Base-by-base conservation (phyloP, 352 stramenopile species). In the Peronospora farinosa region DNA sequence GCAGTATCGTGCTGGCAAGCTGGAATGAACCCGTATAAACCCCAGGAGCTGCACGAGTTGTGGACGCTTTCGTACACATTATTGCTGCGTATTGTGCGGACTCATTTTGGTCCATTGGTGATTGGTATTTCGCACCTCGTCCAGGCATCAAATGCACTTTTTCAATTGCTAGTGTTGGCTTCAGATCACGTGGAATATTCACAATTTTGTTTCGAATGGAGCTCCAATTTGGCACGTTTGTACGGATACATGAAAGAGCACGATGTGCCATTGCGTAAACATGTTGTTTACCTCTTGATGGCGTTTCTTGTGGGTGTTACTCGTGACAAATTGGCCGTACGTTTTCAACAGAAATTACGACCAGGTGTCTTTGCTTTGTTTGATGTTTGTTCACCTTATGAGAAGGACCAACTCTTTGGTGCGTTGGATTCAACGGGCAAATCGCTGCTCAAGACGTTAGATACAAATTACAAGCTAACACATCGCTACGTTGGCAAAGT, bases 221-320 rank as follows among this genome's bases (percentile, higher is more conserved):
- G 69, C 39, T 86, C 77, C n/a, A 94, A 94, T 55, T 63, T 94
- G 15, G 79, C 80, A 19, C 83, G 83, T 42, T 63, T 94, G 17
- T 92, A 89, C 47, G 83, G 83, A 5, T 94, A 94, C 64, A 82
- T 94, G 66, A 89, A 90, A 55, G 72, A 81, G 33, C 83, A 92
- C 51, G 74, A 86, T 40, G 58, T 72, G 5, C 70, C 82, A 31
- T 62, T 94, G 11, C 80, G 83, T 51, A 94, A 94, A 47, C 77
- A 94, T 54, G 81, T 94, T 7, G 77, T 92, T 38, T 94, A 91
- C 51, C 55, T 92, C 16, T 57, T 94, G 37, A 68, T 88, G 55
- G 51, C 78, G 16, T 91, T 85, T 41, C 57, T 94, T 13, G 39
- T 71, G 15, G 61, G 69, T 36, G 76, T 86, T 10, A 84, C 73